These are phyloP conservation scores for Solanum rostratum DNA, from an alignment of 257 asterid genomes.

Conservation along the genomic window DNA sequence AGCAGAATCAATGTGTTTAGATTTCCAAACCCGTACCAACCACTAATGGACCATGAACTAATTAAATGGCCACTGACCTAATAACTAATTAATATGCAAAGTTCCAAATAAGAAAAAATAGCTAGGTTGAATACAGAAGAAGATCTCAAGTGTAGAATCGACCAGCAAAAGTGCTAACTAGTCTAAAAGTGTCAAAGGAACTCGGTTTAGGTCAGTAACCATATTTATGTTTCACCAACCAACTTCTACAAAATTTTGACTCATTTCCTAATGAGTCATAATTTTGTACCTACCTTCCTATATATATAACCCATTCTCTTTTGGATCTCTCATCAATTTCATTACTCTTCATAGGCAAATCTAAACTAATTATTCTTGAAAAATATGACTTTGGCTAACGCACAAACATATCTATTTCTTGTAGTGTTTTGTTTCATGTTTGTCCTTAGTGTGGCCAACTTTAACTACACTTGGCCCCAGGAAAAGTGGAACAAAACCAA, in stretches of 20 bases:
- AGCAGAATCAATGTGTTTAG: background rate
- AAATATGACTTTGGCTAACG: constrained; percentile 15
- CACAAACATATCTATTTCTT: background rate
- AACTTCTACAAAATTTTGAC: background rate
- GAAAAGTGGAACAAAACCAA: background rate
- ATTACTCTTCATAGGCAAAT: background rate
- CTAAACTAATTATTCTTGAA: background rate
- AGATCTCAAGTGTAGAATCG: background rate
- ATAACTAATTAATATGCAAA: background rate
- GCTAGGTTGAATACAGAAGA: background rate
- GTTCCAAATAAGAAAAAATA: background rate
- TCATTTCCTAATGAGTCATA: background rate
- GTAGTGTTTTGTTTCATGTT: constrained; percentile 9
- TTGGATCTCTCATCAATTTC: background rate
- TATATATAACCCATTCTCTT: background rate
- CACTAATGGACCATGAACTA: background rate
- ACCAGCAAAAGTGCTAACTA: background rate
- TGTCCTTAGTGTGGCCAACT: constrained; percentile 17
- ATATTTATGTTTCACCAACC: constrained; percentile 1
- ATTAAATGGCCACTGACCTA: background rate
- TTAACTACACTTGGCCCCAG: constrained; percentile 27
- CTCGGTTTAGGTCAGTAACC: background rate
- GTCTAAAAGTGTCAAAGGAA: background rate
- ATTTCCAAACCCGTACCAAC: background rate
- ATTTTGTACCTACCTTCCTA: background rate